Conservation (phyloP, 345 rosid species). For the Melaleuca quinquenervia region DNA sequence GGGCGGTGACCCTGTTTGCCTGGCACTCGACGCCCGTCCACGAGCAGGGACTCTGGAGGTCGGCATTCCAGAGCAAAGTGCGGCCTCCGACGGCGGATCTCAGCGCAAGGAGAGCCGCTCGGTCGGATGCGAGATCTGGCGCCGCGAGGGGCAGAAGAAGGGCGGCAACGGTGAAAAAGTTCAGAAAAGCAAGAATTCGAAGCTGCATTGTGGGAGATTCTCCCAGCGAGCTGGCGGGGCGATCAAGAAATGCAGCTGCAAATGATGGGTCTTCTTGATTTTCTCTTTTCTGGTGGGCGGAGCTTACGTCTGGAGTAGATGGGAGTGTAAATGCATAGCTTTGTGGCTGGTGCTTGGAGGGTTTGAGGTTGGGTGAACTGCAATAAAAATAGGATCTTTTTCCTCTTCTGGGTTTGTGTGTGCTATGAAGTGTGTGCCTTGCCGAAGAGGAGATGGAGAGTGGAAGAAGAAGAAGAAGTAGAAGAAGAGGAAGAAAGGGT, state of each 20-base stretch:
- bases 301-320: background rate
- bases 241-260: background rate
- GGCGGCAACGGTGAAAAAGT: background rate
- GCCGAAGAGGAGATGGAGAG: background rate
- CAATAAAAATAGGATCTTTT: slow-evolving; percentile 1
- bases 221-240: background rate
- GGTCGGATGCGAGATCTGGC: slow-evolving; percentile 32
- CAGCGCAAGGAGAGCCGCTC: slow-evolving; percentile 27
- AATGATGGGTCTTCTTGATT: background rate
- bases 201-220: background rate
- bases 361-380: background rate
- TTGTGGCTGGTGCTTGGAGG: background rate
- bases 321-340: background rate
- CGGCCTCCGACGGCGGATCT: slow-evolving; percentile 35
- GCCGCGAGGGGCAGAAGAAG: slow-evolving; percentile 1
- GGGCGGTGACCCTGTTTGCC: slow-evolving; percentile 13
- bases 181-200: background rate
- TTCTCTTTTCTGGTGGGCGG: background rate
- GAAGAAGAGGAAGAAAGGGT: background rate
- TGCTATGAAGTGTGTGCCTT: too few relatives aligned
- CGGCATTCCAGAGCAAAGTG: slow-evolving; percentile 28
- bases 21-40: slow-evolving; percentile 32
- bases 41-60: slow-evolving; percentile 19
- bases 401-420: background rate
- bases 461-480: background rate